A percentile compares a stretch with the other conserved stretches of the same genome.
phyloP scores from a whole-genome alignment of 129 eudicot species.

The Artemisia tridentata region DNA sequence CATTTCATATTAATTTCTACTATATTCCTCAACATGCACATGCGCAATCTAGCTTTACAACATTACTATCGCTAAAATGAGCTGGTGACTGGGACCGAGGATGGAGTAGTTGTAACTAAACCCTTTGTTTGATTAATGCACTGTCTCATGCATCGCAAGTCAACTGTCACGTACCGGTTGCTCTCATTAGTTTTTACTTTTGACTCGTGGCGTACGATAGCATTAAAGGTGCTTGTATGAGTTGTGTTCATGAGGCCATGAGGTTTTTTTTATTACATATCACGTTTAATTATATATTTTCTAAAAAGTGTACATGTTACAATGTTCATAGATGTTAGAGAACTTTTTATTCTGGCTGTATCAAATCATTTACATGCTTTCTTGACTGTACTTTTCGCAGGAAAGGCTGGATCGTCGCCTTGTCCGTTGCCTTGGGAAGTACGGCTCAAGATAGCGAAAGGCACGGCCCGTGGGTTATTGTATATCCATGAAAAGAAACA shows the following conservation, averaged over 20 bases:
- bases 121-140: constrained; percentile 35
- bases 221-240: constrained; percentile 17
- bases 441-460: constrained; percentile 87
- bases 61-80: constrained; percentile 26
- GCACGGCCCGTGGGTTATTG: constrained; percentile 82
- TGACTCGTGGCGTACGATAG: constrained; percentile 41
- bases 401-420: constrained; percentile 84
- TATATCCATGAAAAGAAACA: constrained; percentile 93
- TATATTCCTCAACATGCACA: constrained; percentile 24
- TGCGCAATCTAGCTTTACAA: constrained; percentile 39
- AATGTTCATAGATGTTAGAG: too few species aligned
- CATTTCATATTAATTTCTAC: neutral
- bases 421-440: constrained; percentile 83
- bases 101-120: constrained; percentile 77
- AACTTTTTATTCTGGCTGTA: too few species aligned
- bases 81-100: constrained; percentile 38
- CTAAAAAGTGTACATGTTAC: too few species aligned
- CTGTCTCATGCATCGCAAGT: constrained; percentile 26
- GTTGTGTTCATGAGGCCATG: neutral
- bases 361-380: constrained; percentile 3
- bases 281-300: too few species aligned
- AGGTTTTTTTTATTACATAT: too few species aligned
- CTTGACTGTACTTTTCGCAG: constrained; percentile 38
- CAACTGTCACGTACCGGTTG: constrained; percentile 46
- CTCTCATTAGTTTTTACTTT: constrained; percentile 23